Percentiles rank a stretch among this genome's conserved stretches.
Conservation (phyloP, 495 filamentous ascomycete genomes). For the Evernia prunastri region DNA sequence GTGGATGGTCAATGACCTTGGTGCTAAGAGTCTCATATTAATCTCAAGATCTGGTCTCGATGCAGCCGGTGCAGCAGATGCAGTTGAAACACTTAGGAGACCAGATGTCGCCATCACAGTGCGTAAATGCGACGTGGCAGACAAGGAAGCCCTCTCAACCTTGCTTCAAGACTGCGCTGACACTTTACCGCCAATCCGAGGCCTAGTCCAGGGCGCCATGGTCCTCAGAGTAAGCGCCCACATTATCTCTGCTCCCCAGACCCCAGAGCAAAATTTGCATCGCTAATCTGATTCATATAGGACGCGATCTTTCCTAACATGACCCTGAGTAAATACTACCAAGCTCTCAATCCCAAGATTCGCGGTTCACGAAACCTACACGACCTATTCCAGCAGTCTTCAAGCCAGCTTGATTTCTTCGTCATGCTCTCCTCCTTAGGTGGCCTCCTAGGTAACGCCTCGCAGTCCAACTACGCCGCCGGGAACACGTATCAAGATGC, state of each 20-base stretch:
- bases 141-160: slow-evolving; percentile 27
- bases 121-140: slow-evolving; percentile 39
- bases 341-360: slow-evolving; percentile 40
- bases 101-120: slow-evolving; percentile 28
- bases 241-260: neutral
- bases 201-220: slow-evolving; percentile 37
- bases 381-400: slow-evolving; percentile 25
- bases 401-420: slow-evolving; percentile 55
- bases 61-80: slow-evolving; percentile 5
- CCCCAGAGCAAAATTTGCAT: too few relatives aligned
- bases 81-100: slow-evolving; percentile 18
- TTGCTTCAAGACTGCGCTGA: slow-evolving; percentile 8
- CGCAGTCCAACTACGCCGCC: slow-evolving; percentile 59
- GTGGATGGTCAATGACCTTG: slow-evolving; percentile 47
- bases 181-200: slow-evolving; percentile 31
- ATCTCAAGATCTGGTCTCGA: slow-evolving; percentile 26
- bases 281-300: slow-evolving; percentile 12
- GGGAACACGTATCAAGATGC: slow-evolving; percentile 55
- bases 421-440: slow-evolving; percentile 56
- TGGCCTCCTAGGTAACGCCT: slow-evolving; percentile 51
- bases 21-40: slow-evolving; percentile 48
- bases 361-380: slow-evolving; percentile 48
- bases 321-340: slow-evolving; percentile 36
- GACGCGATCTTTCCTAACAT: slow-evolving; percentile 41
- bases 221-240: slow-evolving; percentile 26